A percentile compares a stretch with the other conserved stretches of the same genome.
Conservation (phyloP, 495 filamentous ascomycete genomes). For the Pyrenopolyporus hunteri region DNA sequence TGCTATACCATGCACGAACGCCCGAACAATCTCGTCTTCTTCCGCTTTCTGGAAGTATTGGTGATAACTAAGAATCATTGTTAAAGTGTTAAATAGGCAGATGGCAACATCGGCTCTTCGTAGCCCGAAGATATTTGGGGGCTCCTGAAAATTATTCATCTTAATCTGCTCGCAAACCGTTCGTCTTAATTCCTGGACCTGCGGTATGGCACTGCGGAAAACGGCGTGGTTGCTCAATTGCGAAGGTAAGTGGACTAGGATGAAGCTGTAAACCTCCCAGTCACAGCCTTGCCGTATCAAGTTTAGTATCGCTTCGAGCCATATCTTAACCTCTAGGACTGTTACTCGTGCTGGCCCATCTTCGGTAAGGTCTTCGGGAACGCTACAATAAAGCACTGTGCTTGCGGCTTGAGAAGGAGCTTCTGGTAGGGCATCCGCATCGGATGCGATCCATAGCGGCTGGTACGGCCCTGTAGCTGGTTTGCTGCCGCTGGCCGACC, state of each 20-base stretch:
- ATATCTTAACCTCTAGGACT: constrained; percentile 69
- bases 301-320: constrained; percentile 76
- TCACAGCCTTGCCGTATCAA: constrained; percentile 78
- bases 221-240: constrained; percentile 90
- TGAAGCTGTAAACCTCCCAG: constrained; percentile 94
- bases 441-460: constrained; percentile 59
- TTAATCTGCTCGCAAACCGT: constrained; percentile 82
- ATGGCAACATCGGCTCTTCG: constrained; percentile 88
- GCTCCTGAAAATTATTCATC: constrained; percentile 73
- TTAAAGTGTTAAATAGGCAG: constrained; percentile 83
- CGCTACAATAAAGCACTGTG: constrained; percentile 44
- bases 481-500: constrained; percentile 47
- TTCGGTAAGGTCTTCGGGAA: constrained; percentile 15
- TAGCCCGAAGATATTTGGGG: constrained; percentile 72
- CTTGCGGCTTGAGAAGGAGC: constrained; percentile 49
- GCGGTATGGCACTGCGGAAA: constrained; percentile 71
- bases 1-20: constrained; percentile 81
- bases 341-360: constrained; percentile 18
- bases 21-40: constrained; percentile 84
- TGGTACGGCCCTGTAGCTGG: constrained; percentile 47
- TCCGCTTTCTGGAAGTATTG: constrained; percentile 81
- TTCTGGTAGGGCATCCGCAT: constrained; percentile 58
- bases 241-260: constrained; percentile 82
- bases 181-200: constrained; percentile 78
- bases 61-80: constrained; percentile 86